Evolutionary conservation across 208 protist species (phyloP), one percentile per base, ranked within the genome.

Genomic region (Acanthamoeba healyi): DNA sequence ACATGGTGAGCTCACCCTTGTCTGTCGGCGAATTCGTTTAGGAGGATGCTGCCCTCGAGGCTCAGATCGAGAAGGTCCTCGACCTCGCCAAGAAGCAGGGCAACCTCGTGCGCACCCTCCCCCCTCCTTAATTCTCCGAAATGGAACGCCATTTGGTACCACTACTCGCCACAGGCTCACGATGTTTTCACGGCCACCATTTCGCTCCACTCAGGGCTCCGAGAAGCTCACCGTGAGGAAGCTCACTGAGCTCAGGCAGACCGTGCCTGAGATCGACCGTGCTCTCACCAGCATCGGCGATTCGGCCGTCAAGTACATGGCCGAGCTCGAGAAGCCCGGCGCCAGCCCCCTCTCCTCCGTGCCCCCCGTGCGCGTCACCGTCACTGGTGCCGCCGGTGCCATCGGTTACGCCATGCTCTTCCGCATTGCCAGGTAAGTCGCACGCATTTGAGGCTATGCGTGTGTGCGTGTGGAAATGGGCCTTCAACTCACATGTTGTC

Each of bases 301-400:
- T 34, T 49, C 49, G 49, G 77, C 77, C 77, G 77, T 87, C 77
- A 87, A 87, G 77, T 87, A 87, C 49, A 32, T 87, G 38, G 77
- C 77, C 36, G 77, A 87, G 40, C 77, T 87, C 49, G 77, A 87
- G 49, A 49, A 87, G 77, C 77, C 77, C 49, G 77, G 77, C 36
- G 44, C n/a, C 29, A 29, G 65, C 36, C 65, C 65, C 36, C 40
- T 87, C 49, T 56, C 38, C 49, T 9, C 77, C 49, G 84, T 61
- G 32, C 56, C 56, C n/a, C 92, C 92, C 54, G 72, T 95, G 32
- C 92, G 95, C 58, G 97, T 99, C 61, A 97, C 96, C 67, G 96
- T 99, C 42, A 99, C 98, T 36, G 99, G 99, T 88, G 99, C 98
- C n/a, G 98, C 98, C 49, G 99, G 99, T n/a, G 98, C 99, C 96